phyloP scores from a whole-genome alignment of 257 asterid genomes.

The Fraxinus quadrangulata region DNA sequence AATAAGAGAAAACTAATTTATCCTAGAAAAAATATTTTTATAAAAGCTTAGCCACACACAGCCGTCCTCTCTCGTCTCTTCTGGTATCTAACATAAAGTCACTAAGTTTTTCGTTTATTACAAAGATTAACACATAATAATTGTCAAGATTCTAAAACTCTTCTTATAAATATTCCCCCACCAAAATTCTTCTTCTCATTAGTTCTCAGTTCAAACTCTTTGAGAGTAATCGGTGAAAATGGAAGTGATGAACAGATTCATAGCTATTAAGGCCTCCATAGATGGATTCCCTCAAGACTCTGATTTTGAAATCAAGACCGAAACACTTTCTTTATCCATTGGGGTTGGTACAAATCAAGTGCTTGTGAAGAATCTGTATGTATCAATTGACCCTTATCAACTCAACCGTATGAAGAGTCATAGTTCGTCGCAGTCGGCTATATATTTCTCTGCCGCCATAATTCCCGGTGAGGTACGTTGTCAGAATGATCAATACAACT shows the following conservation, averaged over 20 bases:
- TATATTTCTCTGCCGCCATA: constrained; percentile 38
- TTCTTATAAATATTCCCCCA: neutral
- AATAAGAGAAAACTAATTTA: too few species aligned
- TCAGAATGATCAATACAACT: neutral
- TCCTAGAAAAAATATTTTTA: too few species aligned
- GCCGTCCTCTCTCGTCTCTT: too few species aligned
- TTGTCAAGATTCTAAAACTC: neutral
- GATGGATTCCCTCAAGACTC: constrained; percentile 40
- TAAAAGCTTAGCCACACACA: too few species aligned
- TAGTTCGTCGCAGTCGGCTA: constrained; percentile 50
- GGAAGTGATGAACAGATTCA: constrained; percentile 31
- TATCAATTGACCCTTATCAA: constrained; percentile 74
- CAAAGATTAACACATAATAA: too few species aligned
- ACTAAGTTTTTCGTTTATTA: too few species aligned
- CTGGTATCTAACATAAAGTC: too few species aligned
- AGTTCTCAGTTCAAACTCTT: neutral
- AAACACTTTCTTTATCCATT: constrained; percentile 19
- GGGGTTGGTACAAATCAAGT: constrained; percentile 30
- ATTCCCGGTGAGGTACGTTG: constrained; percentile 41
- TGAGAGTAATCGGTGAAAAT: constrained; percentile 1
- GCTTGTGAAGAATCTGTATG: constrained; percentile 50
- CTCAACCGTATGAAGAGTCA: constrained; percentile 59
- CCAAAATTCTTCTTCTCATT: neutral
- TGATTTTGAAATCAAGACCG: constrained; percentile 37
- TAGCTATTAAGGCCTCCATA: constrained; percentile 27